A percentile compares a stretch with the other conserved stretches of the same genome.
Conservation (phyloP, 1,284 basidiomycete genomes). For the Neolentinus lepideus region DNA sequence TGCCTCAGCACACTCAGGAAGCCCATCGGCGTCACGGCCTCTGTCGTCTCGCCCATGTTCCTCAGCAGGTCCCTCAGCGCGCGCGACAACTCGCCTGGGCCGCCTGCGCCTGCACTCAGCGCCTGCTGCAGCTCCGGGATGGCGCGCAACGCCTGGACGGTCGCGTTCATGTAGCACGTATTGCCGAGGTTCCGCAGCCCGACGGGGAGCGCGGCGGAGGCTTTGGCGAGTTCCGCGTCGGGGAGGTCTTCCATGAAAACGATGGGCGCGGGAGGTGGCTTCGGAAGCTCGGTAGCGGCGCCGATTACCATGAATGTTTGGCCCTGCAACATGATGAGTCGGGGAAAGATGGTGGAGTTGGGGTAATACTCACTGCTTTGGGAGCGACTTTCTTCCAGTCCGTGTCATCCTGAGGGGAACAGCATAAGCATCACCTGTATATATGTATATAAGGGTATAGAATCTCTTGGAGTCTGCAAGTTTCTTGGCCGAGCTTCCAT, state of each 20-base stretch:
- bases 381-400: constrained; percentile 79
- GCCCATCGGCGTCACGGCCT: constrained; percentile 67
- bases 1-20: constrained; percentile 73
- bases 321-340: constrained; percentile 33
- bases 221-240: constrained; percentile 73
- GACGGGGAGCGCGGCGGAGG: constrained; percentile 38
- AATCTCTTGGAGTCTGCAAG: too few species aligned
- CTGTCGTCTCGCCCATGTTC: constrained; percentile 71
- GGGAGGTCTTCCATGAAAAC: constrained; percentile 92
- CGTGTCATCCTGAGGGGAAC: constrained; percentile 68
- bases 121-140: constrained; percentile 84
- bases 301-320: constrained; percentile 88
- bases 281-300: constrained; percentile 85
- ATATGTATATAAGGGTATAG: too few species aligned
- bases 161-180: constrained; percentile 96
- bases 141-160: constrained; percentile 85
- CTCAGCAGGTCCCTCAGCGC: constrained; percentile 72
- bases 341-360: constrained; percentile 1
- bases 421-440: too few species aligned
- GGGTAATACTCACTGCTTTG: constrained; percentile 52
- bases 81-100: constrained; percentile 28
- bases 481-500: background rate
- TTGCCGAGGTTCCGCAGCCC: constrained; percentile 53
- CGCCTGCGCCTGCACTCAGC: constrained; percentile 23
- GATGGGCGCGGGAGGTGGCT: constrained; percentile 71